Evolutionary conservation across 495 filamentous ascomycete genomes (phyloP).

Genomic region (Talaromyces ruber): DNA sequence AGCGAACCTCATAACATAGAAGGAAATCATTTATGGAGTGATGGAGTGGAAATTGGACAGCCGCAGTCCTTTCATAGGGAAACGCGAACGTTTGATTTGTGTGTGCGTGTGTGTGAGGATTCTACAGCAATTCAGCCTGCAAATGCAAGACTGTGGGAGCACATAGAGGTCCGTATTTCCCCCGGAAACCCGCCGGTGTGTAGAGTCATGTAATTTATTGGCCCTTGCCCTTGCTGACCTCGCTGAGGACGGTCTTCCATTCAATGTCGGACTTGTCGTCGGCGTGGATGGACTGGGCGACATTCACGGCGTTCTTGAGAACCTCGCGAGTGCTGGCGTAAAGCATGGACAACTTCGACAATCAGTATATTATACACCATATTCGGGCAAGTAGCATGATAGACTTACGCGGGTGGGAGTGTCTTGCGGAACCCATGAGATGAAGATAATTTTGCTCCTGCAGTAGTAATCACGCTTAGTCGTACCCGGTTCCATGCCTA

Average conservation of each 20-base stretch:
- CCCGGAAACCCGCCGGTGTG: not conserved
- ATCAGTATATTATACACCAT: constrained; percentile 15
- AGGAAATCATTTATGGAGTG: not conserved
- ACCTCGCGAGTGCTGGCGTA: constrained; percentile 94
- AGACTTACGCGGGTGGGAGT: constrained; percentile 68
- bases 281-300: constrained; percentile 80
- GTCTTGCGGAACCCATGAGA: constrained; percentile 85
- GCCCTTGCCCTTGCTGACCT: constrained; percentile 69
- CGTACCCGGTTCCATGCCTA: not conserved
- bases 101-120: not conserved
- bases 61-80: not conserved
- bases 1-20: not conserved
- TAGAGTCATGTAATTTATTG: constrained; percentile 19
- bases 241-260: constrained; percentile 65
- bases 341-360: constrained; percentile 61
- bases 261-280: constrained; percentile 89
- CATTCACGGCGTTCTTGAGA: constrained; percentile 76
- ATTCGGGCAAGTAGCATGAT: not conserved
- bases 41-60: not conserved
- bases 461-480: constrained; percentile 7
- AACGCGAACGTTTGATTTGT: not conserved
- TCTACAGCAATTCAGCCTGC: not conserved
- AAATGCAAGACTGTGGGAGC: not conserved
- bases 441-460: constrained; percentile 95
- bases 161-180: not conserved